Base-by-base conservation (phyloP, 2,329 filamentous ascomycete species). In the Ilyonectria robusta region DNA sequence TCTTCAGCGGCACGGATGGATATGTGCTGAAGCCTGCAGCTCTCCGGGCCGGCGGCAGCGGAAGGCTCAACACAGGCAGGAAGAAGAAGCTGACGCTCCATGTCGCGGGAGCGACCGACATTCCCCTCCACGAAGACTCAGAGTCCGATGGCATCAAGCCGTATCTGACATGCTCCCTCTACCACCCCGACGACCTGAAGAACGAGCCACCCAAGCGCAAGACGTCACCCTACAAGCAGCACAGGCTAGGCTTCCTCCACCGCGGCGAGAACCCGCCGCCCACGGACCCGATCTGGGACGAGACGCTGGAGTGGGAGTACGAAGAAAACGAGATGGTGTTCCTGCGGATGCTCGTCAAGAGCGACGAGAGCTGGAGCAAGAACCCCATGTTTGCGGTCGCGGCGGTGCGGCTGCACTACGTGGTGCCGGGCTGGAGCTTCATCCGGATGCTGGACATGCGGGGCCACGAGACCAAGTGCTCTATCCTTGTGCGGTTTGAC, bases 241-340 rank as follows among this genome's bases (percentile, higher is more conserved):
- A 90, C 75, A 87, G 84, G 67, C 73, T 82, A 0, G 86, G 85
- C 0, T 85, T 90, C 62, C 76, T 91, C 55, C 88, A 90, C 76
- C 81, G 81, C 33, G 87, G 85, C 19, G 87, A 89, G 61, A 90
- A 89, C 67, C 87, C 90, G 2, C 84, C 86, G 0, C 76, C 84
- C 0, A 90, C 84, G 0, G 89, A 92, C 67, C 90, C 91, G 0
- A 57, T 93, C 8, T 93, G 89, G 90, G 85, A 92, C 70, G 89
- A 92, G 77, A 82, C 81, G 15, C 80, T 93, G 9, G 89, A 91
- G 73, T 93, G 91, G 91, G 88, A 90, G 67, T 92, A 88, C 72
- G 87, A 91, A 6, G 90, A 92, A 62, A 91, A 89, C 70, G 90
- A 92, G 76, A 75, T 93, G 54, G 85, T 86, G 0, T 93, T 93